Evolutionary conservation across 805 yeast genomes (phyloP), one percentile per base, ranked within the genome.

Genomic region (Wickerhamomyces sydowiorum): DNA sequence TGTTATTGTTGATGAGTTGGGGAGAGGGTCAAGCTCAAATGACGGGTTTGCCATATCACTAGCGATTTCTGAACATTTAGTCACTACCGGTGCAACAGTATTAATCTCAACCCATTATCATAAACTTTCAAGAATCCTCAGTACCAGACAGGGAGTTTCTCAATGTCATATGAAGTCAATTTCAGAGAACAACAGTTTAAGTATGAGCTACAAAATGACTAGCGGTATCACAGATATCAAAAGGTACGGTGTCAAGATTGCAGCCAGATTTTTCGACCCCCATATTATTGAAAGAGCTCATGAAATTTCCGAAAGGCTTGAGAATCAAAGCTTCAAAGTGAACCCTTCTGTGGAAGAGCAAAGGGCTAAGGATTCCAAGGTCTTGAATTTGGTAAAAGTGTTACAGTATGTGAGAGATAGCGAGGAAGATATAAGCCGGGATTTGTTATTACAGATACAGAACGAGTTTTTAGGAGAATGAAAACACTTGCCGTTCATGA

Each of bases 31-130:
- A 2, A 66, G 73, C 31, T 55, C 65, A 8, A 65, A 66, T 9
- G 82, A 78, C 51, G 82, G 82, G 0, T 69, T 76, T 39, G 64
- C 81, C 2, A 65, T 78, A 2, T 70, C 77, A 2, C 57, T 68
- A 21, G 72, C 76, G 7, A 64, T 69, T 2, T 53, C 66, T 20
- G 75, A 74, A 44, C 56, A 58, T 37, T 46, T 73, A 12, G 46
- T 65, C 0, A 40, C 42, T 2, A 47, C 53, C 1, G 48, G 48
- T 5, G 54, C 66, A 19, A 56, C 61, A 0, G 66, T 68, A 1
- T 65, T 70, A 43, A 44, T 70, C 13, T 61, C 75, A 3, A 72
- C 78, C 0, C 79, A 73, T 57, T 73, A 71, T 44, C 60, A 53
- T 35, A 69, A 69, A 36, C 51, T 73, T 10, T 69, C 75, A 0